Evolutionary conservation across 805 yeast genomes (phyloP).

Genomic region (Candida ponderosae): DNA sequence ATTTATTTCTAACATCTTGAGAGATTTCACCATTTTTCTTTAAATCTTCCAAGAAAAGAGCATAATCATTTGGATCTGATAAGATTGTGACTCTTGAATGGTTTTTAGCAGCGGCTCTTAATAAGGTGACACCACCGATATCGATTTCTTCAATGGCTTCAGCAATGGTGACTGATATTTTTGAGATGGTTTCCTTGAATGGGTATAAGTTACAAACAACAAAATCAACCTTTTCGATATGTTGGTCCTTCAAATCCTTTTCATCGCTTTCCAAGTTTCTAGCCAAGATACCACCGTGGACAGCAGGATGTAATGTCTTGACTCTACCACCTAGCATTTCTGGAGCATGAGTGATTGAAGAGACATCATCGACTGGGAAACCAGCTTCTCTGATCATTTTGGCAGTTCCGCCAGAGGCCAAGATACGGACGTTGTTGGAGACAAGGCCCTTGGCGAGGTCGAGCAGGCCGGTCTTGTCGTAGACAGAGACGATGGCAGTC

Average conservation of each 20-base stretch:
- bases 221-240: conserved; percentile 91
- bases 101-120: conserved; percentile 98
- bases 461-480: conserved; percentile 93
- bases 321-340: conserved; percentile 99
- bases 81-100: conserved; percentile 93
- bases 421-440: conserved; percentile 79
- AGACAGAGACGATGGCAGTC: conserved; percentile 94
- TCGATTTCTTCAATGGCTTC: conserved; percentile 99
- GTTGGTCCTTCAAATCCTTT: conserved; percentile 78
- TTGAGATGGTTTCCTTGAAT: conserved; percentile 93
- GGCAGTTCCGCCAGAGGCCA: conserved; percentile 98
- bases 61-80: conserved; percentile 91
- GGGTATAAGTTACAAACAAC: conserved; percentile 98
- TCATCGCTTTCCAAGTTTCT: conserved; percentile 89
- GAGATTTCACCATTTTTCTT: conserved; percentile 59
- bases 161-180: conserved; percentile 88
- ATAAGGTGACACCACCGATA: conserved; percentile 94
- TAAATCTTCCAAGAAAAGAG: conserved; percentile 78
- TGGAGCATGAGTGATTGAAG: conserved; percentile 94
- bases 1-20: conserved; percentile 63
- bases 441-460: conserved; percentile 94
- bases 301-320: conserved; percentile 97
- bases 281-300: conserved; percentile 96
- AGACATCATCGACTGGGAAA: conserved; percentile 94
- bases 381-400: conserved; percentile 93